Percentiles rank a stretch among this genome's conserved stretches.
phyloP scores from a whole-genome alignment of 192 early-diverging fungal species.

The Entomortierella parvispora region DNA sequence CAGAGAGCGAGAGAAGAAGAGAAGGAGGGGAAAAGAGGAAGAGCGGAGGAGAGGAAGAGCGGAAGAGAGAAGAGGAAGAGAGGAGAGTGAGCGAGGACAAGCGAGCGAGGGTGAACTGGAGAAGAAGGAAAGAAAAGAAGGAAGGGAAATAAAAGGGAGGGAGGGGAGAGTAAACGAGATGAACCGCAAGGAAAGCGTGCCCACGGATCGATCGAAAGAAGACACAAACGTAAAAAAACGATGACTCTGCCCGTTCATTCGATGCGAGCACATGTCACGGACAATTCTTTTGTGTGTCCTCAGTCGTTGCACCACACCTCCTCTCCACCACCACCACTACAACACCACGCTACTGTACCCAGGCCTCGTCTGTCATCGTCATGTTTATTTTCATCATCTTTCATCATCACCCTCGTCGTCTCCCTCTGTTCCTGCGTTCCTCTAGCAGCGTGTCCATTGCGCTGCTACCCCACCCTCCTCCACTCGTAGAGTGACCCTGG shows the following conservation, averaged over 20 bases:
- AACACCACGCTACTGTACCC: too few relatives aligned
- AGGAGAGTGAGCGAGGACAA: neutral
- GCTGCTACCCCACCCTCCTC: too few relatives aligned
- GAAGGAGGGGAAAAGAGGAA: neutral
- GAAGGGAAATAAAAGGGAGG: neutral
- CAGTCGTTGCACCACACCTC: too few relatives aligned
- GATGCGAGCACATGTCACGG: neutral
- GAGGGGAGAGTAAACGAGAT: neutral
- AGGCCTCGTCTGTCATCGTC: too few relatives aligned
- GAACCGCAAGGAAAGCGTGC: neutral
- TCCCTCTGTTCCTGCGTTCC: too few relatives aligned
- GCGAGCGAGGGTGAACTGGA: neutral
- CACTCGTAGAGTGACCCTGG: too few relatives aligned
- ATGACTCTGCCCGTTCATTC: neutral
- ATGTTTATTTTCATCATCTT: too few relatives aligned
- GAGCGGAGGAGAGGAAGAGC: too few relatives aligned
- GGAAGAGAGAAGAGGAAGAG: neutral
- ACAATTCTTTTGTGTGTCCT: too few relatives aligned
- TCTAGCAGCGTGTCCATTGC: too few relatives aligned
- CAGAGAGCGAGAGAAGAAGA: neutral
- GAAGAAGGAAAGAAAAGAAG: constrained; percentile 1
- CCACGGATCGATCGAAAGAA: neutral
- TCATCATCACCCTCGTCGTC: too few relatives aligned
- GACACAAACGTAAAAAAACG: neutral
- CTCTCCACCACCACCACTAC: too few relatives aligned